Percentiles rank a stretch among this genome's conserved stretches.
Conservation (phyloP, 257 asterid species). For the Nemophila menziesii region DNA sequence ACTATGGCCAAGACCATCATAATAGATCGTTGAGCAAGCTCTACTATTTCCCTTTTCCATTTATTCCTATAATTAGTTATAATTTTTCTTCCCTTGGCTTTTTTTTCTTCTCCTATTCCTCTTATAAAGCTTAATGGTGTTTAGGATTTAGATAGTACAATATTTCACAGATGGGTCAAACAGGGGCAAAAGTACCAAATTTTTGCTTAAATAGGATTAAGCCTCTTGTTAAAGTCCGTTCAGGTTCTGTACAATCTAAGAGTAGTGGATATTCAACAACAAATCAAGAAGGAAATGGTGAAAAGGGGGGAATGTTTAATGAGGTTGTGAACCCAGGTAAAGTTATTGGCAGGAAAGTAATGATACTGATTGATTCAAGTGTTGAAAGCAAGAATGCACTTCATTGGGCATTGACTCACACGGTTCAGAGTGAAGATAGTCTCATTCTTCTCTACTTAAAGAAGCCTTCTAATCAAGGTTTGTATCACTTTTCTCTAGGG, state of each 20-base stretch:
- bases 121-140: slow-evolving; percentile 11
- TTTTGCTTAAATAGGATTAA: slow-evolving; percentile 63
- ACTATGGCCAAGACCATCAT: slow-evolving; percentile 29
- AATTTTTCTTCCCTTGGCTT: too few relatives aligned
- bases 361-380: slow-evolving; percentile 66
- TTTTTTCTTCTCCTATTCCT: slow-evolving; percentile 18
- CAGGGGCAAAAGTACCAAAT: slow-evolving; percentile 46
- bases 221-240: slow-evolving; percentile 61
- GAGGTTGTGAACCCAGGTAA: slow-evolving; percentile 12
- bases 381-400: slow-evolving; percentile 53
- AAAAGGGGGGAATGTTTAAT: slow-evolving; percentile 4
- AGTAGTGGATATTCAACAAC: slow-evolving; percentile 1
- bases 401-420: slow-evolving; percentile 70
- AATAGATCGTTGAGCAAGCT: not conserved
- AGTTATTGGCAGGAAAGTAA: slow-evolving; percentile 45
- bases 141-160: not conserved
- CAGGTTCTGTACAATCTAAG: slow-evolving; percentile 28
- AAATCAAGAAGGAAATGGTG: slow-evolving; percentile 7
- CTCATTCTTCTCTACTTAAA: slow-evolving; percentile 45
- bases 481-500: not conserved
- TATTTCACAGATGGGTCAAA: slow-evolving; percentile 26
- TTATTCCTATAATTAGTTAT: not conserved
- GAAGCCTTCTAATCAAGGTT: slow-evolving; percentile 53
- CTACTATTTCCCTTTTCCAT: not conserved
- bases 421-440: slow-evolving; percentile 51